Evolutionary conservation across 768 basidiomycete species (phyloP), one percentile per base, ranked within the genome.

Genomic region (Boletus rubropictus): DNA sequence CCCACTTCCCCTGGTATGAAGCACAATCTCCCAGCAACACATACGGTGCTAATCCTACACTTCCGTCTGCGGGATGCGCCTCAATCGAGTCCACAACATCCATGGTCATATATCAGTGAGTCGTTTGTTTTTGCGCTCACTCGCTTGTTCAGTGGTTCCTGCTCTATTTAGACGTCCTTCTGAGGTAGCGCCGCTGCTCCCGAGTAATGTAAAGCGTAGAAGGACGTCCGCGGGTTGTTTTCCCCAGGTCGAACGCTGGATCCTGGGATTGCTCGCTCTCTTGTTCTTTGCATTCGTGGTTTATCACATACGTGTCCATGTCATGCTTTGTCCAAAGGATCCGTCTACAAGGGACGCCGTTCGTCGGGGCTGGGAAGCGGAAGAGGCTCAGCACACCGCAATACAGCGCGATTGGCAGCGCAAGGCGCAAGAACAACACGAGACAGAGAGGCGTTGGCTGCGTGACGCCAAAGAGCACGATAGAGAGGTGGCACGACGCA

Each of bases 291-390:
- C 31, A 0, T 18, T 36, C 25, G 10, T n/a, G 18, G 14, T 11
- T 9, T 36, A 46, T 27, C 25, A 44, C 14, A 35, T 43, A 4
- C 7, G 8, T 7, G 15, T 32, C 14, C 57, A 55, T 18, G n/a
- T 39, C 32, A 0, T 7, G 4, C 25, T 4, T 5, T 57, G 56
- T 42, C 48, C 56, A 0, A 46, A 32, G 0, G 52, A 55, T 12
- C 36, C 46, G 2, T 27, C 28, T 31, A 43, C 41, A 7, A 45
- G 49, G 29, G 47, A 42, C 1, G 3, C 36, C 22, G 42, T 44
- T 14, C 56, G 56, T 18, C 22, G 0, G 22, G 22, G 21, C 15
- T 58, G 56, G 56, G 31, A 50, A 25, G 5, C 8, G 2, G 56
- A 58, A 22, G 36, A 4, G 8, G 6, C 7, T 1, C 32, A 29